phyloP scores from a whole-genome alignment of 2,329 filamentous ascomycete species.

The Fusarium coffeatum region DNA sequence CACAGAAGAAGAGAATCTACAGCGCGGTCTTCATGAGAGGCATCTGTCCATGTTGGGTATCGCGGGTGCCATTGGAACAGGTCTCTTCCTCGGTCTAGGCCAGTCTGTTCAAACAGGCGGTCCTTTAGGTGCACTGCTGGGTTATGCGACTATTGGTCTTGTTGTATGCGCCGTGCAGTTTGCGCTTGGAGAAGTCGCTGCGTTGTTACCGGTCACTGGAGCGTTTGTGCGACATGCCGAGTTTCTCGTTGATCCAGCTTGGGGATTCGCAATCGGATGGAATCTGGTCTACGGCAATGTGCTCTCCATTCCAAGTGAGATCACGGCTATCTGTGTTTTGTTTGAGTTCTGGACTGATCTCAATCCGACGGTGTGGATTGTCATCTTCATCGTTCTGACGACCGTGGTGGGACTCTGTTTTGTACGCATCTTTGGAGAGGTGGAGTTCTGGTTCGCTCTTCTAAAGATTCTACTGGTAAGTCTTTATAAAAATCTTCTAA shows the following conservation, averaged over 20 bases:
- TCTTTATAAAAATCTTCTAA: not conserved
- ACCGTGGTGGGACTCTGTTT: constrained; percentile 57
- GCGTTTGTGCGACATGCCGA: constrained; percentile 63
- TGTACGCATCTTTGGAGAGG: constrained; percentile 61
- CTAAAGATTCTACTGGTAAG: constrained; percentile 59
- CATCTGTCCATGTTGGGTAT: constrained; percentile 65
- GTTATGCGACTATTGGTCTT: constrained; percentile 57
- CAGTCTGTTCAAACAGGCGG: constrained; percentile 55
- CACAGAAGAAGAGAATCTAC: constrained; percentile 39
- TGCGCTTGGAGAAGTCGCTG: constrained; percentile 63
- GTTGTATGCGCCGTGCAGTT: constrained; percentile 62
- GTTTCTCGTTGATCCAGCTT: constrained; percentile 65
- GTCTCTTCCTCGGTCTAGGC: constrained; percentile 51
- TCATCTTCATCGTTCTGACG: constrained; percentile 43
- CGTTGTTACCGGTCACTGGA: constrained; percentile 59
- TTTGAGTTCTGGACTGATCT: constrained; percentile 54
- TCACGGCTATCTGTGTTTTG: constrained; percentile 57
- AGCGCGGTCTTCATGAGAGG: constrained; percentile 44
- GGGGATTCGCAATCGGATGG: constrained; percentile 64
- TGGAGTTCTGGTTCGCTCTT: constrained; percentile 63
- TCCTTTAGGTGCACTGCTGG: constrained; percentile 57
- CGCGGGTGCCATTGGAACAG: constrained; percentile 64
- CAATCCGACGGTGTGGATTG: constrained; percentile 45
- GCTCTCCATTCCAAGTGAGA: constrained; percentile 63
- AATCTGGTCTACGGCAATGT: constrained; percentile 65